These are phyloP conservation scores for Phtheirospermum japonicum DNA, from an alignment of 257 asterid genomes.

Conservation along the genomic window DNA sequence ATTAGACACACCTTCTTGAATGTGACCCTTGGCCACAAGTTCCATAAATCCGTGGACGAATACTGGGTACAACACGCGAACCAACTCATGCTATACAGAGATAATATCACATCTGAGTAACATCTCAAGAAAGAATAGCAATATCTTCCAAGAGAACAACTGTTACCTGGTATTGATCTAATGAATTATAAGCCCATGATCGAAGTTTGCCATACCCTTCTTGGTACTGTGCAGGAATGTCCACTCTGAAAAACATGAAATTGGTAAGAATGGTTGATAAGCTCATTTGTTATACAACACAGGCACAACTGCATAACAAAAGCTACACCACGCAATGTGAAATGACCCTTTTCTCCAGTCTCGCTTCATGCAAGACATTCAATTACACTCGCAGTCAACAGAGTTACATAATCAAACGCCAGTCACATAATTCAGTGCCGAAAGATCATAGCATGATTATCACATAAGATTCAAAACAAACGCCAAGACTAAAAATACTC, in stretches of 20 bases:
- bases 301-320: too few species aligned
- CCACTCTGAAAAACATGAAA: constrained; percentile 52
- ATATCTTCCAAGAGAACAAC: background rate
- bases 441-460: too few species aligned
- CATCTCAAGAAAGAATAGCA: constrained; percentile 11
- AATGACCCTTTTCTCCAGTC: too few species aligned
- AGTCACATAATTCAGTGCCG: too few species aligned
- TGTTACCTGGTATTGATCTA: constrained; percentile 83
- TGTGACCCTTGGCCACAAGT: constrained; percentile 86
- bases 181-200: constrained; percentile 86
- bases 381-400: too few species aligned
- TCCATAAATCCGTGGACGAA: constrained; percentile 97
- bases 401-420: too few species aligned
- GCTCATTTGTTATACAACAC: too few species aligned
- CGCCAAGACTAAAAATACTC: background rate
- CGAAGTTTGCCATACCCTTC: constrained; percentile 88
- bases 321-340: too few species aligned
- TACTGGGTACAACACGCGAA: constrained; percentile 88
- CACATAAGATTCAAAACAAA: background rate
- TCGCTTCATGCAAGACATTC: too few species aligned
- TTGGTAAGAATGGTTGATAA: too few species aligned
- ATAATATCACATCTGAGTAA: constrained; percentile 18
- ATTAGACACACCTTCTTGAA: constrained; percentile 70
- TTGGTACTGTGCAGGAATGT: constrained; percentile 69
- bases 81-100: constrained; percentile 72